Evolutionary conservation across 805 yeast genomes (phyloP), one percentile per base, ranked within the genome.

Genomic region (Ogataea pignaliae): DNA sequence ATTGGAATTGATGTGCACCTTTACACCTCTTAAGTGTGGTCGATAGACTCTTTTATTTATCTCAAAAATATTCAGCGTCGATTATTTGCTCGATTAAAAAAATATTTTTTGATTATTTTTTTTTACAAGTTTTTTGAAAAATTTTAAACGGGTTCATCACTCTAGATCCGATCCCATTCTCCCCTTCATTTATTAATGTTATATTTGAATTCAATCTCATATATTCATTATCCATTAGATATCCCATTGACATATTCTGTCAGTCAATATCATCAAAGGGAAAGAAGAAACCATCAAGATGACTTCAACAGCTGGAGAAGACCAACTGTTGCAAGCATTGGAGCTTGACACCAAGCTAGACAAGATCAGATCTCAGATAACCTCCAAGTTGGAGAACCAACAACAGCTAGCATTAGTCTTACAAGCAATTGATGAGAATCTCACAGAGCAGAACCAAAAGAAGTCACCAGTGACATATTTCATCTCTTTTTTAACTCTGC

Each of bases 371-470:
- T 54, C 70, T 4, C 97, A 89, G 57, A 67, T 76, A 55, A 74
- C 67, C 49, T 88, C 96, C n/a, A 88, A 88, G 61, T 69, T 90
- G 40, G 88, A 84, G 18, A 87, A 89, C 63, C 97, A 89, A 67
- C 85, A 84, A 58, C 88, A 85, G 59, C 71, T 87, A 50, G 96
- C 97, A 9, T 67, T 88, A 26, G 82, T 91, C 44, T 72, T 93
- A 39, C 76, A 84, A 17, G 96, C 97, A 3, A 90, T 93, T 39
- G 99, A 93, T 61, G 96, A 88, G 54, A 87, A 87, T 54, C 75
- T 93, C 36, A 72, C 75, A 36, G 88, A 81, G 51, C 86, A 83
- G 53, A 71, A 73, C 36, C 78, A 78, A 40, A 73, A 74, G 38
- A 72, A 70, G 46, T 72, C 85, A 13, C 82, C 96, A 26, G 83